Percentiles rank a stretch among this genome's conserved stretches.
phyloP scores from a whole-genome alignment of 768 basidiomycete genomes.

The Clitopilus passeckerianus region DNA sequence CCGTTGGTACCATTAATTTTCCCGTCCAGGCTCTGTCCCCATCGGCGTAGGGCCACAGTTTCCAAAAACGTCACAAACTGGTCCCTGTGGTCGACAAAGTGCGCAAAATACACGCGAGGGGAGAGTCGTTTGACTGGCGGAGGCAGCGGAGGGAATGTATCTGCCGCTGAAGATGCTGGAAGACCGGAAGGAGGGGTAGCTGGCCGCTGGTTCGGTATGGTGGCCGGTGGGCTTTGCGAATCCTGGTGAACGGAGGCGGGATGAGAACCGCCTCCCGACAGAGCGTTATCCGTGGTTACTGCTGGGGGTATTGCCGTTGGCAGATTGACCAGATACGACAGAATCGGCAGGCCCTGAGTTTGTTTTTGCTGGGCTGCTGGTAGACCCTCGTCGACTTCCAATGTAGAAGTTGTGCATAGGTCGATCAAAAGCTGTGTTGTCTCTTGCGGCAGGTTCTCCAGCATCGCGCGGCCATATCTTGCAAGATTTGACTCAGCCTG shows the following conservation, averaged over 20 bases:
- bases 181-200: slow-evolving; percentile 15
- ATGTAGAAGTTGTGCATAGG: slow-evolving; percentile 70
- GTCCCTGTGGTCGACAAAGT: slow-evolving; percentile 85
- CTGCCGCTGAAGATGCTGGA: slow-evolving; percentile 24
- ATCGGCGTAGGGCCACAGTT: slow-evolving; percentile 72
- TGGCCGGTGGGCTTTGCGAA: slow-evolving; percentile 28
- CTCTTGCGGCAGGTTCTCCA: slow-evolving; percentile 77
- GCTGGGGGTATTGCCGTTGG: slow-evolving; percentile 39
- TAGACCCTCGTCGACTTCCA: slow-evolving; percentile 37
- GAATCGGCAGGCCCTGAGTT: slow-evolving; percentile 53
- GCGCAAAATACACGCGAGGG: slow-evolving; percentile 85
- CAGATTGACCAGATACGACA: slow-evolving; percentile 76
- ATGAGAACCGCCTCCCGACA: slow-evolving; percentile 14
- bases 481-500: slow-evolving; percentile 86
- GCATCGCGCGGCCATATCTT: slow-evolving; percentile 82
- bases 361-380: slow-evolving; percentile 18
- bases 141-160: slow-evolving; percentile 15
- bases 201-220: slow-evolving; percentile 36
- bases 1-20: slow-evolving; percentile 1
- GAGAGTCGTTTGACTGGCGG: slow-evolving; percentile 57
- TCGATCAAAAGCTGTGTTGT: slow-evolving; percentile 92
- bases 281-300: slow-evolving; percentile 29
- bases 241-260: background rate
- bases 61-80: slow-evolving; percentile 88
- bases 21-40: slow-evolving; percentile 63